These are phyloP conservation scores for Apostasia ramifera DNA, from an alignment of 106 monocot species.

Conservation along the genomic window DNA sequence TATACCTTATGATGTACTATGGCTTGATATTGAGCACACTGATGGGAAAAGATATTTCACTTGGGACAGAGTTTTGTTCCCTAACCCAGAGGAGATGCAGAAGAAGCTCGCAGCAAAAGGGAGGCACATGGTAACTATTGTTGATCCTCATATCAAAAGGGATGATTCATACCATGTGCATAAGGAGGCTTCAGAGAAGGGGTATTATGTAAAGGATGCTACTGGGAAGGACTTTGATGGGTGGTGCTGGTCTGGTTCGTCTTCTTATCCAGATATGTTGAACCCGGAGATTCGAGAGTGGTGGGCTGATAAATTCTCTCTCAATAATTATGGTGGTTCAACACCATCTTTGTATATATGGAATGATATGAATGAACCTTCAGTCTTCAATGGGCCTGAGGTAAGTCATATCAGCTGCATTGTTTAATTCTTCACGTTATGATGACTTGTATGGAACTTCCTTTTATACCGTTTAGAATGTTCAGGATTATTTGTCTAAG, in stretches of 20 bases:
- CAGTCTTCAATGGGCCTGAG: conserved; percentile 99
- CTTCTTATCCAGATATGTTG: conserved; percentile 82
- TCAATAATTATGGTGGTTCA: conserved; percentile 73
- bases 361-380: conserved; percentile 99
- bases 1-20: conserved; percentile 95
- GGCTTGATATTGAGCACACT: conserved; percentile 98
- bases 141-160: conserved; percentile 93
- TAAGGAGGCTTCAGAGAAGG: conserved; percentile 83
- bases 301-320: conserved; percentile 91
- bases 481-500: background rate
- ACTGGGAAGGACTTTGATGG: conserved; percentile 82
- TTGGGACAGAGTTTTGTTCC: conserved; percentile 77
- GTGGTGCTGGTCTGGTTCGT: conserved; percentile 97
- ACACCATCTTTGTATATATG: conserved; percentile 85
- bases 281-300: conserved; percentile 88
- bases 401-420: conserved; percentile 21
- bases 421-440: background rate
- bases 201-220: conserved; percentile 92
- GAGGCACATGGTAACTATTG: conserved; percentile 92
- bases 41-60: conserved; percentile 95
- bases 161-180: conserved; percentile 68
- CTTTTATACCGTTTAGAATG: background rate
- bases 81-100: conserved; percentile 89
- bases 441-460: background rate
- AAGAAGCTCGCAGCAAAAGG: conserved; percentile 61